Evolutionary conservation across 1,284 basidiomycete genomes (phyloP).

Genomic region (Leccinum angustisporum): DNA sequence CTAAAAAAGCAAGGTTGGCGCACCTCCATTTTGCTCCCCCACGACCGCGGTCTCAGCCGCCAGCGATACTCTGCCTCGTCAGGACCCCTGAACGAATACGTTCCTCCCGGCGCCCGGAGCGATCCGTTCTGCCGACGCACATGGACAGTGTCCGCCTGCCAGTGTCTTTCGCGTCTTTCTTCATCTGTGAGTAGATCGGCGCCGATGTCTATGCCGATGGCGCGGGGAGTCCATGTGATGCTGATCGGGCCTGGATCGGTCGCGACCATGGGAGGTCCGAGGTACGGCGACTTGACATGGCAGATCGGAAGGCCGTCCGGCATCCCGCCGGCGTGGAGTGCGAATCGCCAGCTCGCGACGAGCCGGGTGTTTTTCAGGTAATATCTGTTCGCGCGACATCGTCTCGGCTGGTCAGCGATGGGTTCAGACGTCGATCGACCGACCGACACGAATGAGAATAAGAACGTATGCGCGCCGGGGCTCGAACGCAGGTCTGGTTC

Average conservation of each 20-base stretch:
- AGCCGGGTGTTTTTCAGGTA: constrained; percentile 23
- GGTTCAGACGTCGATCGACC: neutral
- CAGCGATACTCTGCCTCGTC: constrained; percentile 30
- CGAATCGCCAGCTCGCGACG: constrained; percentile 22
- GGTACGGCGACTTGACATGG: constrained; percentile 29
- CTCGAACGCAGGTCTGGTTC: neutral
- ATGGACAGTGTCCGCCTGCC: constrained; percentile 1
- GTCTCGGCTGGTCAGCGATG: neutral
- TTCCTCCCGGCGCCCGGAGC: constrained; percentile 3
- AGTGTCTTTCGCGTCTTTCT: neutral
- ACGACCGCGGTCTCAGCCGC: constrained; percentile 15
- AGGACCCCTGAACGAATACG: constrained; percentile 23
- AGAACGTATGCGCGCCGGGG: neutral
- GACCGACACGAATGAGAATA: neutral
- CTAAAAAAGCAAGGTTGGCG: neutral
- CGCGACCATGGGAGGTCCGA: constrained; percentile 20
- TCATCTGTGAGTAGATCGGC: neutral
- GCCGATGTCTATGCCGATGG: neutral
- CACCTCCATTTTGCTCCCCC: constrained; percentile 24
- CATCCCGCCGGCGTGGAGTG: constrained; percentile 20
- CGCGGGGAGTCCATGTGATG: constrained; percentile 15
- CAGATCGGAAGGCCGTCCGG: constrained; percentile 24
- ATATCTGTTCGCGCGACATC: constrained; percentile 24
- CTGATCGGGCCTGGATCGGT: constrained; percentile 20
- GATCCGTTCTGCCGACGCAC: constrained; percentile 13